Base-by-base conservation (phyloP, 73 alveolate genomes). In the Paraurostyla sp. region DNA sequence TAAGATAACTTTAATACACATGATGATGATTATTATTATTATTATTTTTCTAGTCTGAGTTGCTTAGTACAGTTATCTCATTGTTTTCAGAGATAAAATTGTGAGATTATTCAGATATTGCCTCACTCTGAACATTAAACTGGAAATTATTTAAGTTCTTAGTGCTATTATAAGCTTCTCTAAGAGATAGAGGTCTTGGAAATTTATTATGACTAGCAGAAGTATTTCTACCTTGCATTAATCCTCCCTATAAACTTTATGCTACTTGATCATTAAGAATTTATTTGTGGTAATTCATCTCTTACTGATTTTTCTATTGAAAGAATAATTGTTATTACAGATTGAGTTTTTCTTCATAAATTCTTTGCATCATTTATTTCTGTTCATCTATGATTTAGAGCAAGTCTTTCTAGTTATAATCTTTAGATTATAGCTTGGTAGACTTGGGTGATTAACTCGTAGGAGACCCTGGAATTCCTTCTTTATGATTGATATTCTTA, bases 21-120 rank as follows among this genome's bases (percentile, higher is more conserved):
- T n/a, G n/a, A n/a, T n/a, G n/a, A n/a, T n/a, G n/a, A n/a, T n/a
- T n/a, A n/a, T n/a, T n/a, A n/a, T n/a, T n/a, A 36, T 1, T 38
- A 25, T 1, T 18, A 22, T 65, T 38, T 22, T 40, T 65, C 25
- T 65, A 18, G 32, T 65, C 46, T 36, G 82, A 38, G 25, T 58
- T 65, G 23, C 41, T 65, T 38, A 40, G 15, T 7, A 38, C 23
- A 38, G 82, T 35, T 18, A 65, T 22, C 25, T 65, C 82, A 40
- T 65, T 56, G 41, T 65, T 65, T 40, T 65, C 82, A 33, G 82
- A 65, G 23, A 65, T 65, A 38, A 65, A 65, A 40, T 65, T 65
- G 23, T 65, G 35, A 11, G 82, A 65, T 22, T 65, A 65, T 38
- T 65, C 82, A 15, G 46, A 35, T 38, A 65, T 2, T 6, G 82